Conservation (phyloP, 441 rosid species). For the Dalechampia spathulata region DNA sequence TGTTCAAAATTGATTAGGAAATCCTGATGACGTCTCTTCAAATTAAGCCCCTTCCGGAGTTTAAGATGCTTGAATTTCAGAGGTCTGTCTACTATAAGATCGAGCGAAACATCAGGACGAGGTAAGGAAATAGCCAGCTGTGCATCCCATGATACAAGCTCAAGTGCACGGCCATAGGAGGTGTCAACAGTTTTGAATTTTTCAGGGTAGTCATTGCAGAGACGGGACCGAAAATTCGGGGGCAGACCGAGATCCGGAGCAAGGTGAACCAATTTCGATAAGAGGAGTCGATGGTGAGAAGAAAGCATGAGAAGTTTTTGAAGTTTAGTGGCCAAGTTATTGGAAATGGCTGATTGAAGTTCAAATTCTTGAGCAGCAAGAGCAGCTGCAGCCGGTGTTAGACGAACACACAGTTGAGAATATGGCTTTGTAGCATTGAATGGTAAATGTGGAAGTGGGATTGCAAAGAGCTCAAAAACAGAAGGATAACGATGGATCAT, state of each 20-base stretch:
- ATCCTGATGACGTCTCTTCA: constrained; percentile 55
- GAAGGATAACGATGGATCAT: constrained; percentile 79
- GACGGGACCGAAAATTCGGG: constrained; percentile 77
- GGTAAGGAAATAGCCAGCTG: constrained; percentile 48
- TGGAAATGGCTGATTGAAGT: constrained; percentile 48
- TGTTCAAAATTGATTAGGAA: constrained; percentile 62
- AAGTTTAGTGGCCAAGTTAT: constrained; percentile 56
- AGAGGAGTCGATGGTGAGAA: constrained; percentile 54
- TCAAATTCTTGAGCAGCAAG: constrained; percentile 49
- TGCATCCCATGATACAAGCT: constrained; percentile 74
- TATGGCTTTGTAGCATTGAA: constrained; percentile 53
- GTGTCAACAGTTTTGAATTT: constrained; percentile 70
- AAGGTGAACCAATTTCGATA: constrained; percentile 75
- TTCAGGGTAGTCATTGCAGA: constrained; percentile 69
- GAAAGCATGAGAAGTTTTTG: constrained; percentile 89
- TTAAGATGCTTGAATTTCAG: constrained; percentile 66
- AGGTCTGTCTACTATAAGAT: constrained; percentile 73
- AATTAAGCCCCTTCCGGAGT: constrained; percentile 65
- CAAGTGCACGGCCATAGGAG: constrained; percentile 73
- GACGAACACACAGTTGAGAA: constrained; percentile 64
- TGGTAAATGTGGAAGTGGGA: constrained; percentile 62
- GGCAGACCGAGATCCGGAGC: constrained; percentile 84
- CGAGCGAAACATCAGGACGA: constrained; percentile 26
- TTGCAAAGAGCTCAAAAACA: constrained; percentile 55
- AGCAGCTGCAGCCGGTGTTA: constrained; percentile 57